Conservation (phyloP, 2,329 filamentous ascomycete species). For the Magnaporthiopsis rhizophila region DNA sequence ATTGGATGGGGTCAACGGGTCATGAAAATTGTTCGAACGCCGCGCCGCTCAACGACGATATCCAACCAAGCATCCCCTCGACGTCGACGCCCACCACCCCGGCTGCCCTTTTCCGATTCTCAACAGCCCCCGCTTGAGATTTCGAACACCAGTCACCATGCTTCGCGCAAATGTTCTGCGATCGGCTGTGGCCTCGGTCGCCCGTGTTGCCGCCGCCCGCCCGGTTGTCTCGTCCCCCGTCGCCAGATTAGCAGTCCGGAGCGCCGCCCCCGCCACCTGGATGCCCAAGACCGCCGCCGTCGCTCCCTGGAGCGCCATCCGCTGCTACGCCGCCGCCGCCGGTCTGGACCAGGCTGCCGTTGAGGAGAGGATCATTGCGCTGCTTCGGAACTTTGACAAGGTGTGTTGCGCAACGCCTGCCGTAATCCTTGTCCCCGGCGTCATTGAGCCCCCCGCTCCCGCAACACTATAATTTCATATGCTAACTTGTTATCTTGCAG, state of each 20-base stretch:
- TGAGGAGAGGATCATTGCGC: slow-evolving; percentile 82
- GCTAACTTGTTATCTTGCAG: slow-evolving; percentile 30
- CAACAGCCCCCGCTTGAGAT: background rate
- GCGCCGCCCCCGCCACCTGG: slow-evolving; percentile 34
- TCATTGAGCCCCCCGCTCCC: slow-evolving; percentile 10
- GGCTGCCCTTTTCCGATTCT: background rate
- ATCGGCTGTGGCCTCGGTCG: slow-evolving; percentile 43
- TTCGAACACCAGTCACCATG: slow-evolving; percentile 49
- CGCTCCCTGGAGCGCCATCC: slow-evolving; percentile 58
- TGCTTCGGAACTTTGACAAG: slow-evolving; percentile 97
- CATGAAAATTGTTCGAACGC: background rate
- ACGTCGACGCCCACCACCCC: background rate
- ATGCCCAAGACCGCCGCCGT: slow-evolving; percentile 44
- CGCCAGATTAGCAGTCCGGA: slow-evolving; percentile 51
- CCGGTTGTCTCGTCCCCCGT: slow-evolving; percentile 49
- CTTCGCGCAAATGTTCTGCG: slow-evolving; percentile 82
- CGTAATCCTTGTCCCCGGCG: background rate
- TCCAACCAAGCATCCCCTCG: background rate
- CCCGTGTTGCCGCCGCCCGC: slow-evolving; percentile 45
- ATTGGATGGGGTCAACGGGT: background rate
- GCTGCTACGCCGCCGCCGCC: slow-evolving; percentile 80
- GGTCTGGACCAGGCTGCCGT: slow-evolving; percentile 62
- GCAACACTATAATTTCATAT: slow-evolving; percentile 14
- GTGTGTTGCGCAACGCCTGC: slow-evolving; percentile 35
- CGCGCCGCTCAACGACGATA: background rate